Evolutionary conservation across 257 asterid genomes (phyloP).

Genomic region (Solanum dulcamara): DNA sequence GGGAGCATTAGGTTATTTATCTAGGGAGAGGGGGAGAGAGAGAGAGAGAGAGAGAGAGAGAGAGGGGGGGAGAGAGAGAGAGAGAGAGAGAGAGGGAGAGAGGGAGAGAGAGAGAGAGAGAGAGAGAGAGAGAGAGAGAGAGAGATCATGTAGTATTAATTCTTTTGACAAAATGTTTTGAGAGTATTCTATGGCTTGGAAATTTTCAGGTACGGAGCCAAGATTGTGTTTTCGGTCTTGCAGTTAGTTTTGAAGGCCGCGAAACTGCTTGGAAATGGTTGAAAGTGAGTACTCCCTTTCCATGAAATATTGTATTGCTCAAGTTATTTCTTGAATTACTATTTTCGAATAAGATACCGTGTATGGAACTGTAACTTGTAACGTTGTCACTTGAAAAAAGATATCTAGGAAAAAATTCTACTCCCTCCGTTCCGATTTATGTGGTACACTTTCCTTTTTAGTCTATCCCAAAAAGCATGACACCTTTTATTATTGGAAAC

Average conservation of each 20-base stretch:
- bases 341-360: background rate
- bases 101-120: too few relatives aligned
- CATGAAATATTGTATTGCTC: background rate
- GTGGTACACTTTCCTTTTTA: background rate
- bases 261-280: constrained; percentile 84
- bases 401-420: background rate
- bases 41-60: background rate
- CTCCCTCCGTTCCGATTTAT: background rate
- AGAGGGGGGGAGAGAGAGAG: too few relatives aligned
- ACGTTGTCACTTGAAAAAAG: background rate
- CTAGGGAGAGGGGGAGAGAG: background rate
- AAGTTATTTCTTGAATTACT: background rate
- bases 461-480: background rate
- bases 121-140: too few relatives aligned
- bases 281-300: constrained; percentile 41
- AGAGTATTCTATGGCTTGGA: background rate
- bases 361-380: background rate
- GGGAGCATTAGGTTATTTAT: background rate
- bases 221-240: constrained; percentile 71
- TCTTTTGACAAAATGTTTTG: background rate
- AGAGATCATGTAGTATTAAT: background rate
- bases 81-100: too few relatives aligned
- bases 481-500: background rate
- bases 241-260: constrained; percentile 60
- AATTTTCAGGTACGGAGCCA: constrained; percentile 76